Conservation (phyloP, 208 protist species). For the Wallacemonas sp. region DNA sequence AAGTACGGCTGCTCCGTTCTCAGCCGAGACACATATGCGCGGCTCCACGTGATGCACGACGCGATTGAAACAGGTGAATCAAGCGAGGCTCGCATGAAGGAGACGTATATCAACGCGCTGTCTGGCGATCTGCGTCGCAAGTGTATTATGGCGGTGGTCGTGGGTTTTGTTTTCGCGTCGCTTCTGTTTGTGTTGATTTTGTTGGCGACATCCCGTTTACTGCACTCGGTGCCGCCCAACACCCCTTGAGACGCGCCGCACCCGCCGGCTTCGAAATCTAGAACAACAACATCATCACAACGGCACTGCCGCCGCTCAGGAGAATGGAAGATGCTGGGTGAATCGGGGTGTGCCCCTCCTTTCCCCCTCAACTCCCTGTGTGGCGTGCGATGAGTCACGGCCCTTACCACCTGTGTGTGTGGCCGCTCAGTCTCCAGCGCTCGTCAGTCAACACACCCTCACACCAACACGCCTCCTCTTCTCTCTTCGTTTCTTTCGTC, state of each 20-base stretch:
- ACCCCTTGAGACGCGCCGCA: background rate
- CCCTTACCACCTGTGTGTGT: too few relatives aligned
- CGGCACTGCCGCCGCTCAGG: too few relatives aligned
- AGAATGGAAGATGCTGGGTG: too few relatives aligned
- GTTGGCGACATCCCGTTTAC: background rate
- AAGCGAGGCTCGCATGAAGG: background rate
- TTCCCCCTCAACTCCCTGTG: too few relatives aligned
- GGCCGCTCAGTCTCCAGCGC: too few relatives aligned
- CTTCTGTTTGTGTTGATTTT: constrained; percentile 4
- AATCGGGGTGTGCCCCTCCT: too few relatives aligned
- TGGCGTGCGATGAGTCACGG: too few relatives aligned
- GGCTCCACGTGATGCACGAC: constrained; percentile 7
- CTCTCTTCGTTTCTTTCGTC: too few relatives aligned
- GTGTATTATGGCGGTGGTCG: background rate
- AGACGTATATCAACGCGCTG: constrained; percentile 7
- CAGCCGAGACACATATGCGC: background rate
- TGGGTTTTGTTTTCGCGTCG: background rate
- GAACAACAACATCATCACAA: background rate
- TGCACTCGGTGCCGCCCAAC: background rate
- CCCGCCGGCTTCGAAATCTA: background rate
- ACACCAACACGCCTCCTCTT: too few relatives aligned
- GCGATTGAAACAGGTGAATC: constrained; percentile 7
- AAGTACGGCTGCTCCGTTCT: constrained; percentile 12
- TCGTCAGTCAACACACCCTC: too few relatives aligned
- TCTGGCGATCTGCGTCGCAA: background rate